Conservation (phyloP, 441 rosid genomes). For the Aquilaria agallochum region DNA sequence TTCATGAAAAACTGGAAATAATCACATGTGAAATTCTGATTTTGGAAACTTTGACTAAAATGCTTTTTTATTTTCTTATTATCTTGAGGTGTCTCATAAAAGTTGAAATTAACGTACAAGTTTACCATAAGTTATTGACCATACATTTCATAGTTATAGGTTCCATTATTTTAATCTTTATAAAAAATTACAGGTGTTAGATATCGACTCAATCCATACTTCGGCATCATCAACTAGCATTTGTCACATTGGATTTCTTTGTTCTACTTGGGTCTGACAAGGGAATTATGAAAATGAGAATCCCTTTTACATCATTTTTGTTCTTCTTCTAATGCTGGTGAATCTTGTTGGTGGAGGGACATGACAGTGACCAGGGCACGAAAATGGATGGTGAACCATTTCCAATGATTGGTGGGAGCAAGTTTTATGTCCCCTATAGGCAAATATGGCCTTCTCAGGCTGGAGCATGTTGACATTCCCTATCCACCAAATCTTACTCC, state of each 20-base stretch:
- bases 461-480: constrained; percentile 21
- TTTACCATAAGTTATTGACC: too few species aligned
- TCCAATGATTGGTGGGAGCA: constrained; percentile 26
- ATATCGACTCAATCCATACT: too few species aligned
- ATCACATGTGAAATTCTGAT: too few species aligned
- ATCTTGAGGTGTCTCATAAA: too few species aligned
- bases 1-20: too few species aligned
- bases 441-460: constrained; percentile 20
- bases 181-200: too few species aligned
- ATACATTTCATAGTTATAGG: too few species aligned
- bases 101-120: too few species aligned
- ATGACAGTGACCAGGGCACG: constrained; percentile 4
- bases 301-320: constrained; percentile 9
- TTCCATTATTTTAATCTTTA: too few species aligned
- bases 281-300: constrained; percentile 4
- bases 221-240: too few species aligned
- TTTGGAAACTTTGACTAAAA: too few species aligned
- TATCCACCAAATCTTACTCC: constrained; percentile 18
- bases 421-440: constrained; percentile 10
- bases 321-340: background rate
- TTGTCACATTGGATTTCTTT: background rate
- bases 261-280: background rate
- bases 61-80: too few species aligned
- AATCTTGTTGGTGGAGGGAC: constrained; percentile 9
- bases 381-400: background rate